Evolutionary conservation across 441 rosid species (phyloP).

Genomic region (Brassica balearica): DNA sequence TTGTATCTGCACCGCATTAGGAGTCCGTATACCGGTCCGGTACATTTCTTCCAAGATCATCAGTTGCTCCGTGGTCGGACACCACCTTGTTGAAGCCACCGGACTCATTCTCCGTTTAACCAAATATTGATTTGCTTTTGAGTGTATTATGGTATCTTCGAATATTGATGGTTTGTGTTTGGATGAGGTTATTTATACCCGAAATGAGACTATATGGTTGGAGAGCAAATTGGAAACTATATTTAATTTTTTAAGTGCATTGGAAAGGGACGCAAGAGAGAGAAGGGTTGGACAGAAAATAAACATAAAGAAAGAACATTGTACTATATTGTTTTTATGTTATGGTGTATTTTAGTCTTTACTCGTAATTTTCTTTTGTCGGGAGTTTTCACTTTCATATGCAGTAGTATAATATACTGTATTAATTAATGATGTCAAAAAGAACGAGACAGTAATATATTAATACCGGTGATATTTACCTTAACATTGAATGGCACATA

Average conservation of each 20-base stretch:
- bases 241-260: constrained; percentile 11
- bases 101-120: constrained; percentile 58
- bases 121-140: constrained; percentile 9
- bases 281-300: constrained; percentile 39
- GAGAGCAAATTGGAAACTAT: constrained; percentile 15
- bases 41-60: constrained; percentile 90
- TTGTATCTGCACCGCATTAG: constrained; percentile 83
- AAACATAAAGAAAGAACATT: constrained; percentile 41
- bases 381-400: constrained; percentile 29
- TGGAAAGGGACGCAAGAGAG: constrained; percentile 45
- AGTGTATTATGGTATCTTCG: background rate
- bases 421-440: background rate
- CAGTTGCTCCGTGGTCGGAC: constrained; percentile 95
- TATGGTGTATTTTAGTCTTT: constrained; percentile 29
- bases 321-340: constrained; percentile 34
- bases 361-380: constrained; percentile 23
- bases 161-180: constrained; percentile 4
- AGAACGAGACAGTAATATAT: background rate
- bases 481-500: constrained; percentile 8
- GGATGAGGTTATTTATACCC: constrained; percentile 30
- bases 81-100: constrained; percentile 81
- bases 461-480: background rate
- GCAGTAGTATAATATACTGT: constrained; percentile 8
- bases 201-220: constrained; percentile 16
- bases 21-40: constrained; percentile 77